Percentiles rank a stretch among this genome's conserved stretches.
Evolutionary conservation across 1,284 basidiomycete genomes (phyloP).

Genomic region (Melampsora americana): DNA sequence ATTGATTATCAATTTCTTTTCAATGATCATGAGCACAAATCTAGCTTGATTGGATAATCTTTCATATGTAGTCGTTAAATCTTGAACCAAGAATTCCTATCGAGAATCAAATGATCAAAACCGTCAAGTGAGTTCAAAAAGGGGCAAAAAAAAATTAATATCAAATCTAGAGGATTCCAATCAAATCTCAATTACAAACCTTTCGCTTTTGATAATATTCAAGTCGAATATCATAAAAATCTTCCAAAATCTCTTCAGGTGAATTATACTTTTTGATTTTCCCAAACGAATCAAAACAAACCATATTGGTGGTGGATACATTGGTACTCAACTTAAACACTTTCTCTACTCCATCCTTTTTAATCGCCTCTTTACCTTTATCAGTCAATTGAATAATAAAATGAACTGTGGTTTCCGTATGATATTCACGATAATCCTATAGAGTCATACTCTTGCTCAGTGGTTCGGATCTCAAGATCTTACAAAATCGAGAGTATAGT

Average conservation of each 20-base stretch:
- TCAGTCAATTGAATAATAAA: slow-evolving; percentile 79
- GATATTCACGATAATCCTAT: slow-evolving; percentile 92
- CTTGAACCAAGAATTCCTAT: slow-evolving; percentile 78
- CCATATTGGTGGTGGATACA: slow-evolving; percentile 92
- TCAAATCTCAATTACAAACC: no score
- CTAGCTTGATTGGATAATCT: slow-evolving; percentile 90
- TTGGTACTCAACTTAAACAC: slow-evolving; percentile 85
- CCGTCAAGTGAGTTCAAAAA: no score
- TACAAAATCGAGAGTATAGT: neutral
- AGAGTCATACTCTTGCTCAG: neutral
- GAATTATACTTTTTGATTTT: slow-evolving; percentile 92
- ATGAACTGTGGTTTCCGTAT: slow-evolving; percentile 87
- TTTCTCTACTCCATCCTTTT: slow-evolving; percentile 80
- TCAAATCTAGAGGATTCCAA: no score
- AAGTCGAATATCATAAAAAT: slow-evolving; percentile 86
- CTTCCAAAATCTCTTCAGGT: slow-evolving; percentile 87
- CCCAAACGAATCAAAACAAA: slow-evolving; percentile 91
- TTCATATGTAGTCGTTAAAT: slow-evolving; percentile 79
- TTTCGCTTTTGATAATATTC: slow-evolving; percentile 93
- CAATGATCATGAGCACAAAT: slow-evolving; percentile 94
- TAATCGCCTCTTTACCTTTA: slow-evolving; percentile 78
- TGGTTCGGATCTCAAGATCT: neutral
- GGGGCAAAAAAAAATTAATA: no score
- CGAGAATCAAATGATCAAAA: neutral
- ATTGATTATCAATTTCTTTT: slow-evolving; percentile 80